These are phyloP conservation scores for Carpinus viminea DNA, from an alignment of 306 rosid species.

Conservation along the genomic window DNA sequence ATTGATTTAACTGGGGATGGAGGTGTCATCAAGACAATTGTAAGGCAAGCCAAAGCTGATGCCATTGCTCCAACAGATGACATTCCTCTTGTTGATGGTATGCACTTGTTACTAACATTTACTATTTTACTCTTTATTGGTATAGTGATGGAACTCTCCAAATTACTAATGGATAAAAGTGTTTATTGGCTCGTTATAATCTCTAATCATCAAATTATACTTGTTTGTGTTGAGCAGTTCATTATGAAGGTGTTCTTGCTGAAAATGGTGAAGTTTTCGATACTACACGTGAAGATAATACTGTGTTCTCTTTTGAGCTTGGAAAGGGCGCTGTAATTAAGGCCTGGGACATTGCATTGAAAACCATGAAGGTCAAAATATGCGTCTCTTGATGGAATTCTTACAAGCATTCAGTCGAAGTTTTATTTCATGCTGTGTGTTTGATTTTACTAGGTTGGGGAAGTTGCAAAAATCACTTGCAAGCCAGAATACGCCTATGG, in stretches of 20 bases:
- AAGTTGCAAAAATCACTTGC: conserved; percentile 88
- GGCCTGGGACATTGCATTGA: conserved; percentile 94
- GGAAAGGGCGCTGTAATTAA: conserved; percentile 89
- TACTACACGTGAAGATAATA: conserved; percentile 88
- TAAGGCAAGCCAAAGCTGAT: conserved; percentile 73
- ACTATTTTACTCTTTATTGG: not conserved
- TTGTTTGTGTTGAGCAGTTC: conserved; percentile 58
- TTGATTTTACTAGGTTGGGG: conserved; percentile 65
- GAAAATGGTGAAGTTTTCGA: conserved; percentile 89
- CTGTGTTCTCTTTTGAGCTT: conserved; percentile 87
- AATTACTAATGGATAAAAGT: not conserved
- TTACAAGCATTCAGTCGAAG: not conserved
- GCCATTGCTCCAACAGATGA: conserved; percentile 79
- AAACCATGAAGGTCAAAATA: conserved; percentile 82
- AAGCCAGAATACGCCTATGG: conserved; percentile 95
- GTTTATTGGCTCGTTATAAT: not conserved
- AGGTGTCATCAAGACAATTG: conserved; percentile 75
- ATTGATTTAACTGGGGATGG: conserved; percentile 92
- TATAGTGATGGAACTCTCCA: not conserved
- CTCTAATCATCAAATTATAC: not conserved
- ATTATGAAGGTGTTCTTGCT: conserved; percentile 82
- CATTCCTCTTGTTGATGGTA: conserved; percentile 94
- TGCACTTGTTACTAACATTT: conserved; percentile 11
- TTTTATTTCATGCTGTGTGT: conserved; percentile 24
- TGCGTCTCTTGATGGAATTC: not conserved